Conservation (phyloP, 2,329 filamentous ascomycete species). For the Graphilbum ipis-grandicollis region DNA sequence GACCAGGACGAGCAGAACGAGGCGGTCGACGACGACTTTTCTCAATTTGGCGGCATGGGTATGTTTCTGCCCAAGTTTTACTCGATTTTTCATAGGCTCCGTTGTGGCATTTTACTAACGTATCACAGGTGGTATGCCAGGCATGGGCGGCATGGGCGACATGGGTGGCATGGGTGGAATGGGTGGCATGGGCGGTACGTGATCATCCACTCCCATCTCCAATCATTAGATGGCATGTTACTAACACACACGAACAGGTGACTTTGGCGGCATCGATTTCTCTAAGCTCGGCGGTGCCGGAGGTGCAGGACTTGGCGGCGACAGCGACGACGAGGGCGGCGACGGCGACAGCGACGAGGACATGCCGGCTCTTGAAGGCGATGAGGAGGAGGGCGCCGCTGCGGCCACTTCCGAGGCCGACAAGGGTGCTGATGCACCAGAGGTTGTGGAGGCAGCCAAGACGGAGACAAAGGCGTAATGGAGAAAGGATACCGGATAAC, state of each 20-base stretch:
- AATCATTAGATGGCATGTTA: no score
- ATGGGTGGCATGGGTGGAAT: slow-evolving; percentile 21
- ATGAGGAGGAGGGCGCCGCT: slow-evolving; percentile 16
- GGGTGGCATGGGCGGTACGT: background rate
- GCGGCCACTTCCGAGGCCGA: background rate
- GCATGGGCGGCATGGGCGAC: slow-evolving; percentile 34
- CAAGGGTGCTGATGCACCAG: background rate
- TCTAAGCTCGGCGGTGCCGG: slow-evolving; percentile 64
- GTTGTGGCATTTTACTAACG: no score
- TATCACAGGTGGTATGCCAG: slow-evolving; percentile 33
- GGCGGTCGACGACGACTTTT: slow-evolving; percentile 63
- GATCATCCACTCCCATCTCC: background rate
- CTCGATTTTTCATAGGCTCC: no score
- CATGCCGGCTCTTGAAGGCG: slow-evolving; percentile 67
- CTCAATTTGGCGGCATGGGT: slow-evolving; percentile 50
- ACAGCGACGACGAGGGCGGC: slow-evolving; percentile 29
- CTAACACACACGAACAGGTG: slow-evolving; percentile 19
- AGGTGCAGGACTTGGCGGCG: slow-evolving; percentile 18
- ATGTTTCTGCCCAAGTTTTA: no score
- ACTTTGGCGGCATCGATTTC: slow-evolving; percentile 84
- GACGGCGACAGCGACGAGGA: slow-evolving; percentile 56
- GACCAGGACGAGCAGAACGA: slow-evolving; percentile 98
- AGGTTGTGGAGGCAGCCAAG: background rate
- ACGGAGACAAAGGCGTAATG: slow-evolving; percentile 4
- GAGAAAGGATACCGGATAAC: background rate